Conservation (phyloP, 2,329 filamentous ascomycete genomes). For the Aspergillus sp. region DNA sequence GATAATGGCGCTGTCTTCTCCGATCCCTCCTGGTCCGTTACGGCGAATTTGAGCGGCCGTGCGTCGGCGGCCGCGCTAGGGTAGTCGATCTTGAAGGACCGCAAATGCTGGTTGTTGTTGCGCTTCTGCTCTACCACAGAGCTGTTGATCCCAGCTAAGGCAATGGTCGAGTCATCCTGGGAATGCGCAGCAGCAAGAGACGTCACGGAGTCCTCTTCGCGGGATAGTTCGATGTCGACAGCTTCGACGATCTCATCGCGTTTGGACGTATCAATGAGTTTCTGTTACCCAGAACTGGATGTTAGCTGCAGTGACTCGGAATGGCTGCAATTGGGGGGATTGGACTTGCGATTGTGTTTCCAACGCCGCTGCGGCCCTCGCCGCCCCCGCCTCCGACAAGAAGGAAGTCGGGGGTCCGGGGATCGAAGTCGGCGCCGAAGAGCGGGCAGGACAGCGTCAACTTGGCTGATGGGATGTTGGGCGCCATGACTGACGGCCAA, state of each 20-base stretch:
- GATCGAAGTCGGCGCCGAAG: conserved; percentile 82
- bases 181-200: conserved; percentile 64
- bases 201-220: conserved; percentile 81
- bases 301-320: conserved; percentile 1
- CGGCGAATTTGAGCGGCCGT: conserved; percentile 7
- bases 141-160: conserved; percentile 78
- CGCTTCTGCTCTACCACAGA: conserved; percentile 60
- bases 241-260: conserved; percentile 55
- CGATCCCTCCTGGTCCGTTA: conserved; percentile 11
- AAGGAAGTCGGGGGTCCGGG: conserved; percentile 62
- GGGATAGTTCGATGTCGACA: conserved; percentile 67
- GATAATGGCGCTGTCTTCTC: conserved; percentile 38
- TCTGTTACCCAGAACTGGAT: conserved; percentile 37
- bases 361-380: conserved; percentile 67
- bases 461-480: conserved; percentile 43
- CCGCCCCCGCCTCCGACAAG: conserved; percentile 84
- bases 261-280: conserved; percentile 60
- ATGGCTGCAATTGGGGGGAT: neutral
- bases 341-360: conserved; percentile 69
- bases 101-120: conserved; percentile 75
- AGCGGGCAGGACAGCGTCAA: conserved; percentile 70
- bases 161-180: conserved; percentile 41
- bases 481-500: conserved; percentile 24
- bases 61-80: conserved; percentile 21
- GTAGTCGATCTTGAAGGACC: conserved; percentile 58